phyloP scores from a whole-genome alignment of 2,329 filamentous ascomycete genomes.

The Apiospora arundinis region DNA sequence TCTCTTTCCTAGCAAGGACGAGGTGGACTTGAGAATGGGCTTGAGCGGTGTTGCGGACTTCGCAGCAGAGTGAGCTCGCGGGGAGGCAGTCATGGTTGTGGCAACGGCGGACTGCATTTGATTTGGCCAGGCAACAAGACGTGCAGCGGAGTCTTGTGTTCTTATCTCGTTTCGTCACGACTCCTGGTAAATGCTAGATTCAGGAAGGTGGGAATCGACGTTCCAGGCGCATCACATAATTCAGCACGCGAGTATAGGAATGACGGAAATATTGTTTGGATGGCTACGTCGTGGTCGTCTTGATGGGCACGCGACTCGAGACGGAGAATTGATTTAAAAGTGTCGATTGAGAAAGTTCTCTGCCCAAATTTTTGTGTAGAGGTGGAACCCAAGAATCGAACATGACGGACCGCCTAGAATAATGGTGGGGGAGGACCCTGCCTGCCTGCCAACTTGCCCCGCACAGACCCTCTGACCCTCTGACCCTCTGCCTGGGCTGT shows the following conservation, averaged over 20 bases:
- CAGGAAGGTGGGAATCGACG: slow-evolving; percentile 1
- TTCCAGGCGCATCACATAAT: slow-evolving; percentile 6
- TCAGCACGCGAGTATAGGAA: neutral
- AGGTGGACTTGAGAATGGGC: slow-evolving; percentile 58
- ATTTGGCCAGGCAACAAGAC: slow-evolving; percentile 12
- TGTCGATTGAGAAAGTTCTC: neutral
- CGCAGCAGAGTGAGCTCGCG: slow-evolving; percentile 33
- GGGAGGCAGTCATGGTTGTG: slow-evolving; percentile 33
- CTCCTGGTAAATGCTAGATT: neutral
- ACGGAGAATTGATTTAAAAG: neutral
- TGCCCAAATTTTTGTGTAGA: slow-evolving; percentile 15
- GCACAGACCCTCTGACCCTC: slow-evolving; percentile 6
- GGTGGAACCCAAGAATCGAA: neutral
- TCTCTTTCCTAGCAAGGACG: slow-evolving; percentile 51
- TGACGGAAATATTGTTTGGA: neutral
- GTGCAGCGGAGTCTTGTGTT: neutral
- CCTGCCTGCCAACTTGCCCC: neutral
- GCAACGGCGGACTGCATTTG: slow-evolving; percentile 33
- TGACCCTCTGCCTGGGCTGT: neutral
- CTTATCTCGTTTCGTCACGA: neutral
- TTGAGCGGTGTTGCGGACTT: slow-evolving; percentile 51
- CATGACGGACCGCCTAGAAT: neutral
- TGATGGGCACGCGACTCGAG: slow-evolving; percentile 10
- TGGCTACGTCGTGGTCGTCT: neutral
- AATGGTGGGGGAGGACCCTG: slow-evolving; percentile 12